Conservation (phyloP, 306 rosid species). For the Cyamopsis tetragonoloba region DNA sequence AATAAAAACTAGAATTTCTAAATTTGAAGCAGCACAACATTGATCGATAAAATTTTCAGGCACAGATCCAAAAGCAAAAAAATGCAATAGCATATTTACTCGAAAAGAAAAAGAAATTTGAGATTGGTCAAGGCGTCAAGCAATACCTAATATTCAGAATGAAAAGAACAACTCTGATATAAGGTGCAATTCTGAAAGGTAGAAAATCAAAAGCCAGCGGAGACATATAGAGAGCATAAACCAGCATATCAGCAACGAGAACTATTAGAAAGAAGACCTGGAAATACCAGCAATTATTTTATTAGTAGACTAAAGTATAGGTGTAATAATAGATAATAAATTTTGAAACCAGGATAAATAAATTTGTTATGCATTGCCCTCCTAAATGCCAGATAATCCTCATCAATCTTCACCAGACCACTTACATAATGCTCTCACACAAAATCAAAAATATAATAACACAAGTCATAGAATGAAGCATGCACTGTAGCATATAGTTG, state of each 20-base stretch:
- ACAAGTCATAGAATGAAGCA: not conserved
- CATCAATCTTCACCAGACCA: not conserved
- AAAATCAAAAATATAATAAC: not conserved
- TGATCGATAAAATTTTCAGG: not conserved
- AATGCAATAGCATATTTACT: constrained; percentile 3
- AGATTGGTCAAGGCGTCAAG: not conserved
- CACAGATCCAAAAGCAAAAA: not conserved
- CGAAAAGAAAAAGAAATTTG: not conserved
- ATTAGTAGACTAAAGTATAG: constrained; percentile 20
- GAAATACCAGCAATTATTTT: constrained; percentile 28
- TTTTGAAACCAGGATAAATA: not conserved
- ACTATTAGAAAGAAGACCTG: constrained; percentile 64
- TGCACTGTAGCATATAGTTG: not conserved
- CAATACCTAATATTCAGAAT: constrained; percentile 77
- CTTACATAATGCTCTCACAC: not conserved
- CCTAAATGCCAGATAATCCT: not conserved
- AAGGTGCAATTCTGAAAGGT: constrained; percentile 93
- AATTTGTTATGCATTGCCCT: not conserved
- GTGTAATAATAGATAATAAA: not conserved
- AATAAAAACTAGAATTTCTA: not conserved
- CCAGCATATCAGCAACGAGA: constrained; percentile 69
- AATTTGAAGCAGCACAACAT: constrained; percentile 1
- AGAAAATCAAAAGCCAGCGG: constrained; percentile 63
- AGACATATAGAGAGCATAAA: constrained; percentile 66
- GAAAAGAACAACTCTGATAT: constrained; percentile 82